Evolutionary conservation across 805 yeast genomes (phyloP).

Genomic region (Wickerhamiella spandovensis): DNA sequence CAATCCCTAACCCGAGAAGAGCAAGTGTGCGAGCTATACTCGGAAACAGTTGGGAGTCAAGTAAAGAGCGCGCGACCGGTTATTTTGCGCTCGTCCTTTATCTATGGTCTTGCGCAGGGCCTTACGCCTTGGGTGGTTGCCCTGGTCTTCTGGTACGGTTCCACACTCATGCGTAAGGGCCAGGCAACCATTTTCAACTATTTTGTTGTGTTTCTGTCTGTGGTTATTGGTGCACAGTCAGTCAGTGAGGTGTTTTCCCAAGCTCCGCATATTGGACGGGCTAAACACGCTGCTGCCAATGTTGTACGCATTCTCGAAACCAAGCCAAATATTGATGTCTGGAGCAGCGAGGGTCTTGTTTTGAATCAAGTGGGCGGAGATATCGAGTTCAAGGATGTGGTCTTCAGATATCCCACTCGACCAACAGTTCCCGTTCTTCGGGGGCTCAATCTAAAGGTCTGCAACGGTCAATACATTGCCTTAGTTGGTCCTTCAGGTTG

Average conservation of each 20-base stretch:
- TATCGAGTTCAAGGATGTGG: conserved; percentile 43
- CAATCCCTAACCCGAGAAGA: conserved; percentile 30
- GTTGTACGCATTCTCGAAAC: conserved; percentile 23
- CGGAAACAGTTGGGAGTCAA: conserved; percentile 19
- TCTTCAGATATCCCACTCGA: conserved; percentile 55
- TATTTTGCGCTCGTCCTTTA: conserved; percentile 22
- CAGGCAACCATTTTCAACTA: conserved; percentile 24
- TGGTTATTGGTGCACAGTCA: conserved; percentile 30
- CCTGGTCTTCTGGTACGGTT: conserved; percentile 32
- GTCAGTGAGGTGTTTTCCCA: conserved; percentile 30
- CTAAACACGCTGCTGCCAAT: conserved; percentile 26
- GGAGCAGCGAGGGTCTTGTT: conserved; percentile 20
- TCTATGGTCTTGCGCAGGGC: conserved; percentile 30
- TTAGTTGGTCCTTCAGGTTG: conserved; percentile 57
- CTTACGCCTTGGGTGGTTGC: conserved; percentile 29
- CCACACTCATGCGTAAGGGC: conserved; percentile 24
- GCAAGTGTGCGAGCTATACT: conserved; percentile 25
- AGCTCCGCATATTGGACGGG: conserved; percentile 33
- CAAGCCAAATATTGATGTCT: conserved; percentile 24
- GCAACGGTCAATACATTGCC: conserved; percentile 41
- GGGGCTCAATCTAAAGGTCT: conserved; percentile 35
- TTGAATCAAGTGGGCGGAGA: conserved; percentile 32
- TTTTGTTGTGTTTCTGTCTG: conserved; percentile 28
- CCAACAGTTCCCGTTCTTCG: conserved; percentile 37
- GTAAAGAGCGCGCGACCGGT: conserved; percentile 20